A percentile compares a stretch with the other conserved stretches of the same genome.
phyloP scores from a whole-genome alignment of 352 stramenopile species.

The Phytopythium ostracodes region DNA sequence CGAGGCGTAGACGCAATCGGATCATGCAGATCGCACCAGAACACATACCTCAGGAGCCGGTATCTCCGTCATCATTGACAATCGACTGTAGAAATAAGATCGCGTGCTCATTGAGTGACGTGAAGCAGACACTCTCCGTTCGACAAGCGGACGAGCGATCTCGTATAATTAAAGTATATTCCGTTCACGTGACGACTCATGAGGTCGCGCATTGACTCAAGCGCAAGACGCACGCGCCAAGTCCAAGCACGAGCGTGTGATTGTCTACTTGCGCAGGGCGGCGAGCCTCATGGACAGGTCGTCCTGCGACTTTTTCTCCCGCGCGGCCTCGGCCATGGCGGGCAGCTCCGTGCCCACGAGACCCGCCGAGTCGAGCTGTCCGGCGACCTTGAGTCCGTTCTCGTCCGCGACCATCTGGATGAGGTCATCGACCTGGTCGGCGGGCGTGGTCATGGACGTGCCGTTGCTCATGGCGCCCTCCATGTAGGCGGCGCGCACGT shows the following conservation, averaged over 20 bases:
- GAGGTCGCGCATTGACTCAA: neutral
- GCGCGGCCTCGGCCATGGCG: slow-evolving; percentile 49
- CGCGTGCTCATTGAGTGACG: too few relatives aligned
- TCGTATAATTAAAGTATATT: slow-evolving; percentile 1
- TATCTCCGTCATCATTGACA: too few relatives aligned
- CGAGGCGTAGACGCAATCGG: too few relatives aligned
- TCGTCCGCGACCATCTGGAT: slow-evolving; percentile 98
- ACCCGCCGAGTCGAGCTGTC: slow-evolving; percentile 91
- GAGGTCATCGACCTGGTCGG: slow-evolving; percentile 96
- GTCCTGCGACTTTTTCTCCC: slow-evolving; percentile 80
- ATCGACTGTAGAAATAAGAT: neutral
- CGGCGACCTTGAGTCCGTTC: slow-evolving; percentile 94
- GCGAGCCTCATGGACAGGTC: slow-evolving; percentile 81
- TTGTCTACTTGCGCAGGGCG: slow-evolving; percentile 61
- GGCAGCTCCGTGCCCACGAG: slow-evolving; percentile 78
- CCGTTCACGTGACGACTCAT: neutral
- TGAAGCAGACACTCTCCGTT: neutral
- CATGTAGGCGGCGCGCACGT: slow-evolving; percentile 98
- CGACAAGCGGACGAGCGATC: neutral
- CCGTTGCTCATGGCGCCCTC: slow-evolving; percentile 96
- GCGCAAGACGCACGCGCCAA: neutral
- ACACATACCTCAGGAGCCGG: too few relatives aligned
- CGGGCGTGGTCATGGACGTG: slow-evolving; percentile 94
- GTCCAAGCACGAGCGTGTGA: neutral
- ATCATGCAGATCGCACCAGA: too few relatives aligned